These are phyloP conservation scores for Rhizophagus sp. DNA, from an alignment of 192 early-diverging fungal species.

Conservation along the genomic window DNA sequence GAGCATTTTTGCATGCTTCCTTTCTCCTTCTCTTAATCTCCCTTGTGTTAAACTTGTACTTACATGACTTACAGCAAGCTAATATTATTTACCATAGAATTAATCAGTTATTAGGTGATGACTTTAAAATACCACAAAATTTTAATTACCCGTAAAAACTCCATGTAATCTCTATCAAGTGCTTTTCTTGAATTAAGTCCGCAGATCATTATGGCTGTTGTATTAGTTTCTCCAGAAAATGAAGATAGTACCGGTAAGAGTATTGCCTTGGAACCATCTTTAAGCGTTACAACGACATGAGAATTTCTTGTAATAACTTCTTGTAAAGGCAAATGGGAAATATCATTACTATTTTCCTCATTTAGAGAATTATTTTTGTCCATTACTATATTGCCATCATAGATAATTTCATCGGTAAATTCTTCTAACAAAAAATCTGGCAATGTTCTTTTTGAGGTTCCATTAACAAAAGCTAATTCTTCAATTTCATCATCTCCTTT, in stretches of 20 bases:
- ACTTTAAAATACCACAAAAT: not conserved
- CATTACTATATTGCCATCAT: not conserved
- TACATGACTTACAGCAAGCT: conserved; percentile 39
- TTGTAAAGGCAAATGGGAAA: not conserved
- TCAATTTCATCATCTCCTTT: conserved; percentile 8
- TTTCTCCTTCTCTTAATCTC: conserved; percentile 40
- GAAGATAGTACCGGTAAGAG: not conserved
- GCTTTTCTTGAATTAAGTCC: conserved; percentile 3
- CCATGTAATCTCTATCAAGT: conserved; percentile 22
- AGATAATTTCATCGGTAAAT: not conserved
- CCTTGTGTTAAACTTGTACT: conserved; percentile 38
- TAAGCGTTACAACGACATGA: not conserved
- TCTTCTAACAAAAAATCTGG: conserved; percentile 7
- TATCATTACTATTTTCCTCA: not conserved
- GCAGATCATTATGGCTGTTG: conserved; percentile 16
- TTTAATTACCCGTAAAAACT: conserved; percentile 36
- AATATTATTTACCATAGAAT: not conserved
- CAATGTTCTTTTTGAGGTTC: conserved; percentile 16
- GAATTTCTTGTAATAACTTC: not conserved
- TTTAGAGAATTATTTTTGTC: not conserved
- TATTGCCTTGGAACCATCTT: not conserved
- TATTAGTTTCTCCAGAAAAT: not conserved
- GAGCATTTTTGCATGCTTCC: conserved; percentile 38
- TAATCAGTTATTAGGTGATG: not conserved
- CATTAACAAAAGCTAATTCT: conserved; percentile 1